phyloP scores from a whole-genome alignment of 2,329 filamentous ascomycete species.

The Beauveria pseudobassiana region DNA sequence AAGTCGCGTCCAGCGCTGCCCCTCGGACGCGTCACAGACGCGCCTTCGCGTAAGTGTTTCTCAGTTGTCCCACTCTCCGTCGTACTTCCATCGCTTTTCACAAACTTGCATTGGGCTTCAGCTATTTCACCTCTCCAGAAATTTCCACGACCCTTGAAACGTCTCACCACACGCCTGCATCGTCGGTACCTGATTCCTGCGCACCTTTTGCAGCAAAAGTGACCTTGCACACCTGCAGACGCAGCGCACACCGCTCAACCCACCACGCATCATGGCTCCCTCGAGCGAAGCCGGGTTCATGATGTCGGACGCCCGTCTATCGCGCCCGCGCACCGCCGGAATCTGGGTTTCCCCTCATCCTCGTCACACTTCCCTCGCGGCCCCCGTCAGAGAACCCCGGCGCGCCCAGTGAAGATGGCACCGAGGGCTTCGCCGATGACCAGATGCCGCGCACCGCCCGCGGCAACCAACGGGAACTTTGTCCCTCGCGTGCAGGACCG shows the following conservation, averaged over 20 bases:
- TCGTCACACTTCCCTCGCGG: slow-evolving; percentile 48
- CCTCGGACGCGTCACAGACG: slow-evolving; percentile 6
- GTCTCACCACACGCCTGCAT: not conserved
- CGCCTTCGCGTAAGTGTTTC: slow-evolving; percentile 11
- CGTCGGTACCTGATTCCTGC: not conserved
- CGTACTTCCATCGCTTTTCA: not conserved
- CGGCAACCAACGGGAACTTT: slow-evolving; percentile 36
- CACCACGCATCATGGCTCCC: slow-evolving; percentile 34
- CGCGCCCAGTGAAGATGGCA: slow-evolving; percentile 54
- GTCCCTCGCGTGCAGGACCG: slow-evolving; percentile 70
- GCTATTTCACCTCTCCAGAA: not conserved
- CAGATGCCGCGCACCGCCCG: slow-evolving; percentile 49
- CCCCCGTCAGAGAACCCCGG: slow-evolving; percentile 57
- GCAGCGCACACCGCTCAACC: slow-evolving; percentile 1
- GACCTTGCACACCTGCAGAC: not conserved
- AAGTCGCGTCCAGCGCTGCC: slow-evolving; percentile 8
- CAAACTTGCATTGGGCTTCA: not conserved
- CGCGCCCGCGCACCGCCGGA: slow-evolving; percentile 31
- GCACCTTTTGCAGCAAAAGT: not conserved
- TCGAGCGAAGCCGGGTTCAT: slow-evolving; percentile 49
- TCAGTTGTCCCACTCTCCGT: not conserved
- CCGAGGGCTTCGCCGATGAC: slow-evolving; percentile 56
- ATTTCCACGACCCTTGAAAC: not conserved
- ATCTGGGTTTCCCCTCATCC: slow-evolving; percentile 39
- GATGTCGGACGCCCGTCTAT: slow-evolving; percentile 49